A percentile compares a stretch with the other conserved stretches of the same genome.
Evolutionary conservation across 2,329 filamentous ascomycete species (phyloP).

Genomic region (Diaporthe helianthi): DNA sequence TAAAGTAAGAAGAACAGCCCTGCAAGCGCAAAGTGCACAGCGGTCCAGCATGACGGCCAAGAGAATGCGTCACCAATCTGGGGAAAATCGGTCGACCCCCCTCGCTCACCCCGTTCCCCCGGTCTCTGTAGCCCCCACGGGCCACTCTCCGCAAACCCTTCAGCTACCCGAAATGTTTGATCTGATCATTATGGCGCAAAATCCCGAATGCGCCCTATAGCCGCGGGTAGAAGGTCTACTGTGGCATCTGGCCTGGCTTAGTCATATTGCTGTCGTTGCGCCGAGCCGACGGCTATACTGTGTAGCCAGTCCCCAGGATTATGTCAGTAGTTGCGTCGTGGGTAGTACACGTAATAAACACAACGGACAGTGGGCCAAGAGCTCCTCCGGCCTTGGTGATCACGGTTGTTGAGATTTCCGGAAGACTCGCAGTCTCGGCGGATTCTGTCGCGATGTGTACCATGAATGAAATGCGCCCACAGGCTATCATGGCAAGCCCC

Average conservation of each 20-base stretch:
- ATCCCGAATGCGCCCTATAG: slow-evolving; percentile 2
- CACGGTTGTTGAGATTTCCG: background rate
- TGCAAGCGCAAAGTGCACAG: slow-evolving; percentile 5
- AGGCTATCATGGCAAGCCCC: slow-evolving; percentile 9
- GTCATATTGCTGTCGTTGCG: slow-evolving; percentile 2
- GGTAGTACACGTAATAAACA: too few relatives aligned
- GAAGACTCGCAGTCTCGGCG: slow-evolving; percentile 25
- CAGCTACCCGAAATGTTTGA: slow-evolving; percentile 29
- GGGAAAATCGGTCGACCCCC: slow-evolving; percentile 28
- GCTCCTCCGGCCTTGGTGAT: background rate
- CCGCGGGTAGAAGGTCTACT: background rate
- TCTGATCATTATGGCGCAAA: slow-evolving; percentile 28
- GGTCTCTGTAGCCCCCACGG: slow-evolving; percentile 30
- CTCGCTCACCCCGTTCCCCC: slow-evolving; percentile 30
- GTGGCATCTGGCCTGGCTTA: background rate
- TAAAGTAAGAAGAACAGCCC: background rate
- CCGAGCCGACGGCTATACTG: slow-evolving; percentile 17
- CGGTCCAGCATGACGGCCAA: slow-evolving; percentile 1
- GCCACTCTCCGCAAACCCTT: slow-evolving; percentile 27
- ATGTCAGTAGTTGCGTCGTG: background rate
- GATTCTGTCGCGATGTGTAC: slow-evolving; percentile 12
- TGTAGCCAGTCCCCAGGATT: background rate
- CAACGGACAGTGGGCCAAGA: background rate
- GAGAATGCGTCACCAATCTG: slow-evolving; percentile 33
- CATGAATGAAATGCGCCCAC: background rate